Evolutionary conservation across 1,139 yeast species (phyloP).

Genomic region (Yamadazyma sp.): DNA sequence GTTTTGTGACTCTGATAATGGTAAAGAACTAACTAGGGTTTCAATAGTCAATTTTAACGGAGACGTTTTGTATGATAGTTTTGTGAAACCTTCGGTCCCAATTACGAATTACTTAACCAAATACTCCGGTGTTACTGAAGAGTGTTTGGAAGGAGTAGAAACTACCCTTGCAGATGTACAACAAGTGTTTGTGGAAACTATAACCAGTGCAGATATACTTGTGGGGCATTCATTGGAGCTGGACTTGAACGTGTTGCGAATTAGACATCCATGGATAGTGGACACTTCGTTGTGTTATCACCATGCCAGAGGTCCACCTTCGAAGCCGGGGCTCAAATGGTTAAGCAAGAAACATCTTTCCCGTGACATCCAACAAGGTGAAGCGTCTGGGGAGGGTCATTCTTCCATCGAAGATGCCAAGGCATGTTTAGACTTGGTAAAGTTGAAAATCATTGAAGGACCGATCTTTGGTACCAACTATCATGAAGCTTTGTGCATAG

Average conservation of each 20-base stretch:
- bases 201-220: constrained; percentile 51
- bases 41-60: constrained; percentile 68
- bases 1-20: constrained; percentile 69
- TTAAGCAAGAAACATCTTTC: constrained; percentile 57
- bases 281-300: constrained; percentile 69
- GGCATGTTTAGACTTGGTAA: constrained; percentile 76
- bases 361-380: constrained; percentile 60
- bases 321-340: constrained; percentile 74
- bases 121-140: constrained; percentile 86
- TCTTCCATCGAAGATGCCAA: constrained; percentile 84
- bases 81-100: constrained; percentile 72
- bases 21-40: constrained; percentile 72
- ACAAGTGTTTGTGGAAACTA: constrained; percentile 40
- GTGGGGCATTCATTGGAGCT: constrained; percentile 76
- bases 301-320: constrained; percentile 77
- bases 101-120: constrained; percentile 79
- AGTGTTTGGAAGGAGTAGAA: constrained; percentile 57
- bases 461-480: constrained; percentile 57
- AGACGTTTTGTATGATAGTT: constrained; percentile 62
- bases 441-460: constrained; percentile 69
- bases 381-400: constrained; percentile 61
- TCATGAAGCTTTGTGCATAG: constrained; percentile 33
- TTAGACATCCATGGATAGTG: constrained; percentile 64
- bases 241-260: constrained; percentile 58
- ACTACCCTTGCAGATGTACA: constrained; percentile 73